Conservation (phyloP, 2,329 filamentous ascomycete genomes). For the Alternaria rosae region DNA sequence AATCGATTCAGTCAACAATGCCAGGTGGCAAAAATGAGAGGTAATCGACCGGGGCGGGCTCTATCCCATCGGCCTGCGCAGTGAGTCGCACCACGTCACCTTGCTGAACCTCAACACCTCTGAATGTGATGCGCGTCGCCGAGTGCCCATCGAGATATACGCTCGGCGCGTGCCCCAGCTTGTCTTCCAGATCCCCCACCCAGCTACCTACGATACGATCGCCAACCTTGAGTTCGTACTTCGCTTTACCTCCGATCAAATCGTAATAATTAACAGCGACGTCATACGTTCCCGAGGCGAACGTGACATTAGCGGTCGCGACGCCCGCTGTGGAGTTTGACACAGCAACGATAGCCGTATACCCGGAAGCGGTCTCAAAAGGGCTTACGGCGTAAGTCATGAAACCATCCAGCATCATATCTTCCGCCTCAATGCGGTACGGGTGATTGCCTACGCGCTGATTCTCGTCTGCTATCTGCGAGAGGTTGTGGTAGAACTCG, state of each 20-base stretch:
- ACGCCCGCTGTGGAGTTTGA: constrained; percentile 61
- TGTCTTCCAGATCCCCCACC: constrained; percentile 67
- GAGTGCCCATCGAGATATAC: constrained; percentile 70
- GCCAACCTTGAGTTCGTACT: constrained; percentile 64
- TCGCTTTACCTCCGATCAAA: constrained; percentile 63
- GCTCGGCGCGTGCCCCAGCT: constrained; percentile 65
- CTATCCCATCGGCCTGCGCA: constrained; percentile 65
- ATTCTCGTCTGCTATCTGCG: constrained; percentile 64
- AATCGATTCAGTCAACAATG: constrained; percentile 58
- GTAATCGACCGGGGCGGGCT: constrained; percentile 73
- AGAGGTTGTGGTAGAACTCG: constrained; percentile 69
- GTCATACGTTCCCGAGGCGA: constrained; percentile 65
- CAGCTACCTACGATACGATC: constrained; percentile 63
- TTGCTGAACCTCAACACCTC: constrained; percentile 56
- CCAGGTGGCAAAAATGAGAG: constrained; percentile 67
- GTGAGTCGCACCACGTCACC: constrained; percentile 64
- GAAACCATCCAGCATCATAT: constrained; percentile 69
- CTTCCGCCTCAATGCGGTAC: constrained; percentile 73
- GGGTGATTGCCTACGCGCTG: constrained; percentile 67
- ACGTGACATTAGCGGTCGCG: constrained; percentile 57
- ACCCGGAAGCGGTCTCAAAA: constrained; percentile 66
- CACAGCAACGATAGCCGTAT: constrained; percentile 63
- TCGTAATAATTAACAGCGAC: constrained; percentile 74
- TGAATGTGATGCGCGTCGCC: constrained; percentile 68
- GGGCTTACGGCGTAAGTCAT: constrained; percentile 62